Base-by-base conservation (phyloP, 192 early-diverging fungal genomes). In the Entophlyctis luteolus region DNA sequence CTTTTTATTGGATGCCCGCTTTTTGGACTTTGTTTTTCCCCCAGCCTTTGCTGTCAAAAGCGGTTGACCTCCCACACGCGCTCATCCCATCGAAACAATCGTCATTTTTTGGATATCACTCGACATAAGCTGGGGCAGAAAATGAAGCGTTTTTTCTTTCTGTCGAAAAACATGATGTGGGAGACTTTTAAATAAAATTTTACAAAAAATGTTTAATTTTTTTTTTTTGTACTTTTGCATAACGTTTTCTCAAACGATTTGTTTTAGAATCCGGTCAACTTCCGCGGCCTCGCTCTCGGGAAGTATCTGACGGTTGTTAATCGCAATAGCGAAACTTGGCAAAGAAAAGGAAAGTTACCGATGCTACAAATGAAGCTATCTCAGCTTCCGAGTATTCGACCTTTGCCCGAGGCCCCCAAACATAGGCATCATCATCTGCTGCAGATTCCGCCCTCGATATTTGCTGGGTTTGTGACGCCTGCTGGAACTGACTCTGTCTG, bases 351-450 rank as follows among this genome's bases (percentile, higher is more conserved):
- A 60, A 45, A 42, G 18, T 10, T 6, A 62, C 45, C 60, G 48
- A 50, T 6, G 60, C 60, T 8, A 63, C 47, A 49, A 63, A 63
- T 32, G 10, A 10, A 31, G 31, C 50, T 5, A 63, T 33, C 18
- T 63, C 60, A 10, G 42, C 60, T 25, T 63, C 60, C 16, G 60
- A 23, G 32, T 22, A 70, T 31, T 70, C 68, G 22, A 62, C 59
- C 25, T 70, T 70, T 8, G 68, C 68, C 20, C 68, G 20, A 12
- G 68, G 32, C 12, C 68, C 68, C 68, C 68, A 70, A 18, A 36
- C 20, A 23, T 25, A 55, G 6, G 53, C 53, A 12, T 67, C 49
- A 10, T 12, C 53, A 45, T 18, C 23, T 8, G 47, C 49, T 27
- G 48, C 46, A 37, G 18, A 22, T 16, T 12, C 27, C 2, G 12